Percentiles rank a stretch among this genome's conserved stretches.
Evolutionary conservation across 169 alveolate genomes (phyloP).

Genomic region (Besnoitia besnoiti): DNA sequence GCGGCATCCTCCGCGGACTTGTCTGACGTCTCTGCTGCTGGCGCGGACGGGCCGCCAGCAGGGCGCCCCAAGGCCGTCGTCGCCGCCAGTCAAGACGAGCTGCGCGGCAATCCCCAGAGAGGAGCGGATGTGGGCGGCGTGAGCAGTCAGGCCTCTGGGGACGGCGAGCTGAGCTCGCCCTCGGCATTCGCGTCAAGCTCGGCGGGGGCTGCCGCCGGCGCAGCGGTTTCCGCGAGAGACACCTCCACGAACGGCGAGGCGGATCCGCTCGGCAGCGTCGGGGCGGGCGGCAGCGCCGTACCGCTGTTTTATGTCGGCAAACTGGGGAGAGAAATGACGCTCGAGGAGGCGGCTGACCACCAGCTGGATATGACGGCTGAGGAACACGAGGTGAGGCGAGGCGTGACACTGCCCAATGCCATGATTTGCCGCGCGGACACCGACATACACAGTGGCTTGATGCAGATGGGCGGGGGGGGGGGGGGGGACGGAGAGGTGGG

Average conservation of each 20-base stretch:
- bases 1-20: background rate
- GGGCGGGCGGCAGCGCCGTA: background rate
- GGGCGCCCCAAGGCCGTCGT: background rate
- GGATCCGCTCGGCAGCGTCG: background rate
- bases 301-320: slow-evolving; percentile 30
- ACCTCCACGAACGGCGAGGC: background rate
- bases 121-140: no score
- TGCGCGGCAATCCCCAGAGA: no score
- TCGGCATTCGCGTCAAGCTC: background rate
- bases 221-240: slow-evolving; percentile 6
- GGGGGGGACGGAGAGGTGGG: no score
- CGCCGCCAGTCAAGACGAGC: background rate
- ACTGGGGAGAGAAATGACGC: slow-evolving; percentile 44
- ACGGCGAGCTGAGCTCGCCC: background rate
- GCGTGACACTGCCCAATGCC: no score
- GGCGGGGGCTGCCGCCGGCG: background rate
- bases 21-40: background rate
- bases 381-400: slow-evolving; percentile 39
- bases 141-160: no score
- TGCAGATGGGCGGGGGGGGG: background rate
- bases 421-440: no score
- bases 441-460: background rate
- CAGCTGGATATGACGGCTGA: slow-evolving; percentile 53
- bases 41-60: background rate
- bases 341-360: slow-evolving; percentile 49